Evolutionary conservation across 1,284 basidiomycete genomes (phyloP), one percentile per base, ranked within the genome.

Genomic region (Ganoderma boninense): DNA sequence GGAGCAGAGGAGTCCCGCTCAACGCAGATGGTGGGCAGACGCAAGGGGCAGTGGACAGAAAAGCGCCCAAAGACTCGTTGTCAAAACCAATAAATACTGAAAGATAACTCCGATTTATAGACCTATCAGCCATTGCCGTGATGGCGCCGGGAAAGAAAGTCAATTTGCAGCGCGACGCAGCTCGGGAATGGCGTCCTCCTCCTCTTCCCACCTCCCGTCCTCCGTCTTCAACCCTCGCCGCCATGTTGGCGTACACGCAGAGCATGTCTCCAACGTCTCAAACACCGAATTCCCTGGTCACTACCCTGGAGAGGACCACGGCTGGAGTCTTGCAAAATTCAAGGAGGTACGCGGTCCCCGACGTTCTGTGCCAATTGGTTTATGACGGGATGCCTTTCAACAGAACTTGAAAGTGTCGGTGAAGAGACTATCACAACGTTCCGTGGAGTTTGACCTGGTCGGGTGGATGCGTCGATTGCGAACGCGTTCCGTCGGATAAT

Each of bases 391-490:
- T 29, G 10, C 59, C 11, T 4, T 42, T 29, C 3, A 29, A 26
- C 80, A 96, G 95, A 91, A 87, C 78, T 84, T 97, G 68, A 85
- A 86, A 75, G 89, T 97, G 10, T 87, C 90, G 62, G 87, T 97
- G 42, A 91, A 93, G 73, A 87, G 93, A 63, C 83, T 97, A 54
- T 97, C 96, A 3, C 88, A 93, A 60, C 87, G 92, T 3, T 92
- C 92, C 4, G 89, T 98, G 73, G 97, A 99, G 77, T 97, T 99
- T 80, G 97, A 99, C 83, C 84, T 99, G 38, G 90, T 99, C 69
- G 97, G 98, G 94, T 99, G 42, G 98, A 99, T 82, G 95, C 98
- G 0, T 95, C 95, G 40, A 95, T 99, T 66, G 97, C 98, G 35
- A 99, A 99, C 80, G 96, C 97, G 0, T 89, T 98, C 75, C 89